phyloP scores from a whole-genome alignment of 202 grass and related monocot species.

The Carex arenaria region DNA sequence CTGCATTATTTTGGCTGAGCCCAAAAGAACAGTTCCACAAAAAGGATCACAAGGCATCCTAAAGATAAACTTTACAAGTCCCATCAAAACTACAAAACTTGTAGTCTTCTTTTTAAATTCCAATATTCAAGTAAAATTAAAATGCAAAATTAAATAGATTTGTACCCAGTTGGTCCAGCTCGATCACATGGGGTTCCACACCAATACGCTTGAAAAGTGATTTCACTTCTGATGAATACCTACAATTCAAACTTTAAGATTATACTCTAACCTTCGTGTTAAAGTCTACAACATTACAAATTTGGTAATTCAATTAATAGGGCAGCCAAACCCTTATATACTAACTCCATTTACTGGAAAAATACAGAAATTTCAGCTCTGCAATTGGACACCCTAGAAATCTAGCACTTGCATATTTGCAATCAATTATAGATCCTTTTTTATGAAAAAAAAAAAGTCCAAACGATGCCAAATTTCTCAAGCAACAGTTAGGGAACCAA shows the following conservation, averaged over 20 bases:
- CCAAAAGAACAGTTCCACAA: neutral
- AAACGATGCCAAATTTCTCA: neutral
- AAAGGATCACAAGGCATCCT: neutral
- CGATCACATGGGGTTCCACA: conserved; percentile 59
- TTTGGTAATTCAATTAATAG: neutral
- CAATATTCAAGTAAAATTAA: neutral
- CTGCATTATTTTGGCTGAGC: neutral
- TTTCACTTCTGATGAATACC: conserved; percentile 89
- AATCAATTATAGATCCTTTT: neutral
- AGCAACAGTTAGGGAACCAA: neutral
- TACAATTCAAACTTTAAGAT: conserved; percentile 16
- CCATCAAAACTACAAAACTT: neutral
- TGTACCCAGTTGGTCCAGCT: conserved; percentile 81
- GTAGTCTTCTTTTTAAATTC: neutral
- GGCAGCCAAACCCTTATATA: neutral
- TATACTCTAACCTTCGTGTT: neutral
- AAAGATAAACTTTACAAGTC: neutral
- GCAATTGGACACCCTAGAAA: neutral
- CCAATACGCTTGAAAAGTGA: conserved; percentile 81
- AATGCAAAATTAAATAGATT: neutral
- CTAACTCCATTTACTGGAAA: neutral
- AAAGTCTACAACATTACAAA: neutral
- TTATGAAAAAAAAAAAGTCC: neutral
- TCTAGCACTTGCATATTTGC: neutral
- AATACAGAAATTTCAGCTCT: neutral